Conservation (phyloP, 306 rosid genomes). For the Vigna hirtella region DNA sequence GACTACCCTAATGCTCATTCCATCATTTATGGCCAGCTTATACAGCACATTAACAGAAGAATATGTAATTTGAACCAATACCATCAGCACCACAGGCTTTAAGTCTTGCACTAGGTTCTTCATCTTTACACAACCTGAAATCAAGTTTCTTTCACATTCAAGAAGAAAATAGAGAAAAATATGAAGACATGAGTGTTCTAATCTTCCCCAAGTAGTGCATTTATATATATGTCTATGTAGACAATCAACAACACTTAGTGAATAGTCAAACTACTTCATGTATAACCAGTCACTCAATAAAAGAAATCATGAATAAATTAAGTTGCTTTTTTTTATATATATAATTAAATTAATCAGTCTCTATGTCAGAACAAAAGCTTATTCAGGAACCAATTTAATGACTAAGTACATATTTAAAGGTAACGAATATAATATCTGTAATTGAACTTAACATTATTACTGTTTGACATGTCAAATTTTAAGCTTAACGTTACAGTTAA, state of each 20-base stretch:
- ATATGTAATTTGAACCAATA: constrained; percentile 54
- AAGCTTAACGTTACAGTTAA: too few species aligned
- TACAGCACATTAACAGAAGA: constrained; percentile 62
- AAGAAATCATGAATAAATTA: background rate
- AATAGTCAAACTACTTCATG: constrained; percentile 1
- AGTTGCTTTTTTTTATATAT: background rate
- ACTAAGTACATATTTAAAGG: background rate
- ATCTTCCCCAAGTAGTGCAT: background rate
- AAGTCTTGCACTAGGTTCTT: constrained; percentile 37
- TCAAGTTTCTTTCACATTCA: background rate
- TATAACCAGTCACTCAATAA: background rate
- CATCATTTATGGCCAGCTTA: constrained; percentile 63
- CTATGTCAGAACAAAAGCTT: background rate
- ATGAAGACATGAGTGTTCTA: background rate
- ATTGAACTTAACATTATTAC: background rate
- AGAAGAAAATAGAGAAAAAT: constrained; percentile 1
- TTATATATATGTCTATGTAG: background rate
- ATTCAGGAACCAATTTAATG: background rate
- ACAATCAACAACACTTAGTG: background rate
- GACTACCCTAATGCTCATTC: constrained; percentile 60
- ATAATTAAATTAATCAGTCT: background rate
- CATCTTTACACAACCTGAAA: background rate
- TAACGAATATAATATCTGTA: background rate
- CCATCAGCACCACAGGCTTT: constrained; percentile 59
- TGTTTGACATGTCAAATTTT: too few species aligned